phyloP scores from a whole-genome alignment of 148 eudicot genomes.

The Diospyros lotus region DNA sequence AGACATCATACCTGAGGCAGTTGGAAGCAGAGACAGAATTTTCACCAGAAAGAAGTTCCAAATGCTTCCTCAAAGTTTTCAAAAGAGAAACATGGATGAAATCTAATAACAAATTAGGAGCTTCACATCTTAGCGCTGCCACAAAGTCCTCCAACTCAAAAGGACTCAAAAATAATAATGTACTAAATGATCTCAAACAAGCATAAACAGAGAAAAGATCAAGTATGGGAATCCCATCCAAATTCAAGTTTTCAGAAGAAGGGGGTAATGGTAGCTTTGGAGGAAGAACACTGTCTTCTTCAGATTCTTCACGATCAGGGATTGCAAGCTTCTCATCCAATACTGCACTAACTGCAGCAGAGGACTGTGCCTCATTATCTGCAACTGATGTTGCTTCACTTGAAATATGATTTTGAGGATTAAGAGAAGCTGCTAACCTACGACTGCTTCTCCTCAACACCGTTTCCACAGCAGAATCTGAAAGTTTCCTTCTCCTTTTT shows the following conservation, averaged over 20 bases:
- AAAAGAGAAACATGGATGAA: slow-evolving; percentile 73
- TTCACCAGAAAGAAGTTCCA: slow-evolving; percentile 65
- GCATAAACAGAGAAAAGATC: slow-evolving; percentile 86
- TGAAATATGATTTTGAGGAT: slow-evolving; percentile 26
- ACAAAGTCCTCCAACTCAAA: slow-evolving; percentile 86
- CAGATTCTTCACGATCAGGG: slow-evolving; percentile 26
- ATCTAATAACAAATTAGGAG: slow-evolving; percentile 62
- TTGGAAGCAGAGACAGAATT: slow-evolving; percentile 55
- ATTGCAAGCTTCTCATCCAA: slow-evolving; percentile 35
- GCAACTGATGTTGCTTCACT: slow-evolving; percentile 20
- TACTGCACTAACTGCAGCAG: slow-evolving; percentile 41
- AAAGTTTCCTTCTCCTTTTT: slow-evolving; percentile 47
- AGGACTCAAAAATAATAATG: slow-evolving; percentile 77
- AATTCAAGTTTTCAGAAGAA: slow-evolving; percentile 54
- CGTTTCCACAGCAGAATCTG: slow-evolving; percentile 36
- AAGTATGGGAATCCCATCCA: slow-evolving; percentile 53
- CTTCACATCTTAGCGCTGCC: slow-evolving; percentile 51
- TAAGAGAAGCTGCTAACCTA: slow-evolving; percentile 38
- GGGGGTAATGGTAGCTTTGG: slow-evolving; percentile 66
- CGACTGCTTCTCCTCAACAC: slow-evolving; percentile 81
- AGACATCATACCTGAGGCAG: slow-evolving; percentile 72
- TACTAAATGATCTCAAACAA: slow-evolving; percentile 84
- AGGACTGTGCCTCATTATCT: slow-evolving; percentile 26
- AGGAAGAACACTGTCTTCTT: slow-evolving; percentile 36
- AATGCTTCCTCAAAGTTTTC: slow-evolving; percentile 66